Evolutionary conservation across 768 basidiomycete species (phyloP), one percentile per base, ranked within the genome.

Genomic region (Amylocystis lapponica): DNA sequence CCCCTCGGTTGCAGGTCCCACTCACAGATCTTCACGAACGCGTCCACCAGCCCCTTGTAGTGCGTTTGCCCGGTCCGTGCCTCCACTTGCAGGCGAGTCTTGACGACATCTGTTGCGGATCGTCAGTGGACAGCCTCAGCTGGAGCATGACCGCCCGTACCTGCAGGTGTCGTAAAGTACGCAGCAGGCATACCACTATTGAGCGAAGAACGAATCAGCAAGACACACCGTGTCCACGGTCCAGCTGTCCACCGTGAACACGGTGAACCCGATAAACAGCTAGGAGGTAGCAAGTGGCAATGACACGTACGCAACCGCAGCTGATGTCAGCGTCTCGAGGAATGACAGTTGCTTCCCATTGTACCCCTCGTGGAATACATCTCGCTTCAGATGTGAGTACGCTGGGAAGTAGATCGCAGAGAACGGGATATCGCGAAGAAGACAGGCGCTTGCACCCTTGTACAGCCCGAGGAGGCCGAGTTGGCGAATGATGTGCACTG

Each of bases 111-210:
- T 86, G 61, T 46, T 36, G 30, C 41, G 45, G 38, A 33, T 43
- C 38, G 45, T 47, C 45, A 50, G 45, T 53, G 16, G 22, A 39
- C 34, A 33, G 25, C 30, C 31, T 20, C 36, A 39, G 35, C 31
- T 8, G n/a, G n/a, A n/a, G 30, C 14, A 16, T 16, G 27, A n/a
- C 11, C 34, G 27, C 23, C 17, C 70, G 56, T 51, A 88, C 89
- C 89, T 54, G 87, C 87, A 31, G 92, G 91, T 8, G 91, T 94
- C 25, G 90, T 90, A 50, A 95, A 68, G 65, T 93, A 94, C 29
- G 93, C 92, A 33, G 94, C 93, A 43, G 95, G 95, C 93, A 97
- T 97, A 49, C 96, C 96, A 53, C 94, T 95, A 52, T 65, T 44
- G 27, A 17, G 42, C 16, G n/a, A 26, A 16, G 26, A 19, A 36